Percentiles rank a stretch among this genome's conserved stretches.
Conservation (phyloP, 306 rosid genomes). For the Alnus rubra region DNA sequence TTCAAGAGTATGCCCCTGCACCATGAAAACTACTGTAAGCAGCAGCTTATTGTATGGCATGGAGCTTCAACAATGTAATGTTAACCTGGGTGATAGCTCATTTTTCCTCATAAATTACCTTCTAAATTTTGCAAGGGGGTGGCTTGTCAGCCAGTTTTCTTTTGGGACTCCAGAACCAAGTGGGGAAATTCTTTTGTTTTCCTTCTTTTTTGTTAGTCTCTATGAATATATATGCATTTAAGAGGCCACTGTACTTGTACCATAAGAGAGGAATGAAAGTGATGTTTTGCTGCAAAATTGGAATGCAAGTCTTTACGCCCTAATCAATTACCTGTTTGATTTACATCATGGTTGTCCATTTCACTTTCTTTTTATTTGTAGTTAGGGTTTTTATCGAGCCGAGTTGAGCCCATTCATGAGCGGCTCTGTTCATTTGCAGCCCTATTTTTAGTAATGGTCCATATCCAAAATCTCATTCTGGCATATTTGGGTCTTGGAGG, state of each 20-base stretch:
- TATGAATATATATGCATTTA: constrained; percentile 15
- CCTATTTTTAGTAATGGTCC: too few species aligned
- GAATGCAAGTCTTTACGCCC: neutral
- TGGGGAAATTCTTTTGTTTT: neutral
- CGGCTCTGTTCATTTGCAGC: too few species aligned
- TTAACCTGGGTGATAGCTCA: constrained; percentile 13
- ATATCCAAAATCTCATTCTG: too few species aligned
- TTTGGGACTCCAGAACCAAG: constrained; percentile 18
- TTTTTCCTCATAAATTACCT: constrained; percentile 27
- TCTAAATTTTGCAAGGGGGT: constrained; percentile 9
- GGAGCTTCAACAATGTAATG: constrained; percentile 31
- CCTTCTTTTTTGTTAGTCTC: neutral
- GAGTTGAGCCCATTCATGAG: too few species aligned
- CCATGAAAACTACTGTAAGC: constrained; percentile 37
- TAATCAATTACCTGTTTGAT: constrained; percentile 3
- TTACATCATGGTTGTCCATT: neutral
- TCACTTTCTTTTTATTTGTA: too few species aligned
- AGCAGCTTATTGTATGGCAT: constrained; percentile 24
- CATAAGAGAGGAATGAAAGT: constrained; percentile 25
- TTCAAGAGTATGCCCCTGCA: constrained; percentile 85
- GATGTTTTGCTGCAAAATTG: constrained; percentile 8
- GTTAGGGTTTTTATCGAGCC: too few species aligned
- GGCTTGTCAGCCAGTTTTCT: constrained; percentile 8
- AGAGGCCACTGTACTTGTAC: constrained; percentile 34
- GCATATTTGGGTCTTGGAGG: too few species aligned